A percentile compares a stretch with the other conserved stretches of the same genome.
These are phyloP conservation scores for Meredithiella fracta DNA, from an alignment of 2,329 filamentous ascomycete genomes.

Conservation along the genomic window DNA sequence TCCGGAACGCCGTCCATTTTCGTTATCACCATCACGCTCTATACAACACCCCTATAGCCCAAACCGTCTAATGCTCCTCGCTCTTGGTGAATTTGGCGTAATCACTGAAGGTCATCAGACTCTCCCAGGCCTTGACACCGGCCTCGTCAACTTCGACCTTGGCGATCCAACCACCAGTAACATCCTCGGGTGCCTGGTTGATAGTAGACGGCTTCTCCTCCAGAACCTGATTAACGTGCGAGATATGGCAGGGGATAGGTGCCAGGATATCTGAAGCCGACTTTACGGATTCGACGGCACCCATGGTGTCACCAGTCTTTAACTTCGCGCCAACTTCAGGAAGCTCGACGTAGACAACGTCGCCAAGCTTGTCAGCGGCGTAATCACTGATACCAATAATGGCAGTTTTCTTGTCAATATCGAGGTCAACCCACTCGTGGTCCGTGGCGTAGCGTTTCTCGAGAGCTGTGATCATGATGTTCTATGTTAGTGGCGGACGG, in stretches of 20 bases:
- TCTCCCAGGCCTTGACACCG: constrained; percentile 50
- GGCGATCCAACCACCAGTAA: constrained; percentile 77
- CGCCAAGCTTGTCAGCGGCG: constrained; percentile 80
- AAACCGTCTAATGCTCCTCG: constrained; percentile 24
- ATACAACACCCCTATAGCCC: neutral
- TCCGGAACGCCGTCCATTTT: neutral
- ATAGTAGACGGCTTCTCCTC: constrained; percentile 76
- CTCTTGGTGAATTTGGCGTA: constrained; percentile 58
- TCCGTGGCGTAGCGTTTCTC: constrained; percentile 86
- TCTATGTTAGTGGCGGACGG: neutral
- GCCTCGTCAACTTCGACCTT: constrained; percentile 62
- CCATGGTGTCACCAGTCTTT: constrained; percentile 64
- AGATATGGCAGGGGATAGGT: constrained; percentile 63
- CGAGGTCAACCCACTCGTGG: constrained; percentile 94
- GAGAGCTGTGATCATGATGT: neutral
- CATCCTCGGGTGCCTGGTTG: constrained; percentile 77
- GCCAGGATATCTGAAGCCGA: constrained; percentile 94
- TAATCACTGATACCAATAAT: constrained; percentile 75
- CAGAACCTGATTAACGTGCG: constrained; percentile 54
- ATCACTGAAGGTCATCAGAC: constrained; percentile 57
- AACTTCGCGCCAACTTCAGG: constrained; percentile 55
- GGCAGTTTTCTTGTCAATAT: constrained; percentile 66
- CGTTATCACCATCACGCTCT: neutral
- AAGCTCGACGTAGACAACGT: constrained; percentile 95
- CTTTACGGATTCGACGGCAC: constrained; percentile 96